Conservation (phyloP, 352 stramenopile genomes). For the Globisporangium acanthophoron region DNA sequence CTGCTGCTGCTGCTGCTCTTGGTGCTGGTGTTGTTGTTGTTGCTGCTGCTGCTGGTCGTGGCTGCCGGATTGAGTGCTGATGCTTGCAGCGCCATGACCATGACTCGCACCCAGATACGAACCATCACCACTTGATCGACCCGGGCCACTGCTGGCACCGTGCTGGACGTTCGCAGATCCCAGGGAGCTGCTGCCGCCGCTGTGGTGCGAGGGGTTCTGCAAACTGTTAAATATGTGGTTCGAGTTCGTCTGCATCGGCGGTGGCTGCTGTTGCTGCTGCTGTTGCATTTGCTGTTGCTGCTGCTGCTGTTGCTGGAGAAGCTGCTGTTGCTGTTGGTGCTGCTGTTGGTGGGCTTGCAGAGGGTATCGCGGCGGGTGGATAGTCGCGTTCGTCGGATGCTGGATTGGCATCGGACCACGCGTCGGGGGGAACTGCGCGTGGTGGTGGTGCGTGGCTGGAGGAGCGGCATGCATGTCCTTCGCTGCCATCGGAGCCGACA, state of each 20-base stretch:
- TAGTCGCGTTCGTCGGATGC: neutral
- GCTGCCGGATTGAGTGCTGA: neutral
- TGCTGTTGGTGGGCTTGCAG: conserved; percentile 9
- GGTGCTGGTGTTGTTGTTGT: neutral
- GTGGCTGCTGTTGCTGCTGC: conserved; percentile 1
- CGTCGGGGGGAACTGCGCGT: conserved; percentile 14
- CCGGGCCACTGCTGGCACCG: neutral
- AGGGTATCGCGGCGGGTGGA: conserved; percentile 7
- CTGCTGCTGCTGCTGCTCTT: conserved; percentile 1
- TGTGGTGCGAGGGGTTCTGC: conserved; percentile 3
- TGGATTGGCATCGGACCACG: conserved; percentile 13
- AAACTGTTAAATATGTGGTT: conserved; percentile 14
- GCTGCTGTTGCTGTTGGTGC: conserved; percentile 4
- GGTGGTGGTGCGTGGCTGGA: neutral
- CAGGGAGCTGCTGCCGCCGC: conserved; percentile 1
- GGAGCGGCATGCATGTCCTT: conserved; percentile 2
- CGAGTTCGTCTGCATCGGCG: conserved; percentile 8
- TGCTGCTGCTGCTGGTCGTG: neutral
- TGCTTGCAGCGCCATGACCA: neutral
- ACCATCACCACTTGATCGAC: neutral
- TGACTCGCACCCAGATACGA: neutral
- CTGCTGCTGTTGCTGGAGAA: conserved; percentile 3
- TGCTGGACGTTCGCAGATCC: neutral
- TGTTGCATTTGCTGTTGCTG: conserved; percentile 1
- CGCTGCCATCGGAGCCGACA: neutral